Conservation (phyloP, 78 protist species). For the Mantamonas sphyraenae region DNA sequence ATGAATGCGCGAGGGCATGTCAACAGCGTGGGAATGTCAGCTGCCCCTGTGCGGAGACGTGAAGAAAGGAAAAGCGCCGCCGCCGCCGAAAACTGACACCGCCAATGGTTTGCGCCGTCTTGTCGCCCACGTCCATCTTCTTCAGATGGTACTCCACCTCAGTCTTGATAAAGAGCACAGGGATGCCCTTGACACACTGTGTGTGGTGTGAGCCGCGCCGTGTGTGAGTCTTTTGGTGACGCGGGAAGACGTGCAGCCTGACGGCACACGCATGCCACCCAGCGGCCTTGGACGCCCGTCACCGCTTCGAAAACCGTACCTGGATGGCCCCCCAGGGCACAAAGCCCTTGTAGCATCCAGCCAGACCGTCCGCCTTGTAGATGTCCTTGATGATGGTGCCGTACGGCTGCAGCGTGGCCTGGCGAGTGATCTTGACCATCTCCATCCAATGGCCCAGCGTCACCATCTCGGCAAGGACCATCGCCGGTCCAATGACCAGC, state of each 20-base stretch:
- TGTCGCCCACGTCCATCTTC: not conserved
- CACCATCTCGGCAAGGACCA: conserved; percentile 6
- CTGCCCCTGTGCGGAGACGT: no score
- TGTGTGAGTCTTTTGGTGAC: no score
- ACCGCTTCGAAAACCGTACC: not conserved
- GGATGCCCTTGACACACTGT: conserved; percentile 2
- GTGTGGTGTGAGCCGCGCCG: no score
- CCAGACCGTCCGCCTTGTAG: not conserved
- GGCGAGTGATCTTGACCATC: conserved; percentile 1
- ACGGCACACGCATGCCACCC: no score
- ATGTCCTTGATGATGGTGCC: not conserved
- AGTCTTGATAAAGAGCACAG: conserved; percentile 1
- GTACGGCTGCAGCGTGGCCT: conserved; percentile 4
- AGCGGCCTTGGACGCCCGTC: not conserved
- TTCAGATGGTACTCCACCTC: not conserved
- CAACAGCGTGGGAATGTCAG: no score
- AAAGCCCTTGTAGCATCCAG: conserved; percentile 2
- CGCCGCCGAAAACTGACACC: no score
- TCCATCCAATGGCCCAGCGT: conserved; percentile 1
- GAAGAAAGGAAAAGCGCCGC: no score
- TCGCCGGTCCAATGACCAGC: not conserved
- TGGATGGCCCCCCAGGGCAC: not conserved
- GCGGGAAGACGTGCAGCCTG: no score
- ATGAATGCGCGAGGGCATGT: not conserved
- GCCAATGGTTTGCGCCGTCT: not conserved